Evolutionary conservation across 192 early-diverging fungal genomes (phyloP), one percentile per base, ranked within the genome.

Genomic region (Gamsiella multidivaricata): DNA sequence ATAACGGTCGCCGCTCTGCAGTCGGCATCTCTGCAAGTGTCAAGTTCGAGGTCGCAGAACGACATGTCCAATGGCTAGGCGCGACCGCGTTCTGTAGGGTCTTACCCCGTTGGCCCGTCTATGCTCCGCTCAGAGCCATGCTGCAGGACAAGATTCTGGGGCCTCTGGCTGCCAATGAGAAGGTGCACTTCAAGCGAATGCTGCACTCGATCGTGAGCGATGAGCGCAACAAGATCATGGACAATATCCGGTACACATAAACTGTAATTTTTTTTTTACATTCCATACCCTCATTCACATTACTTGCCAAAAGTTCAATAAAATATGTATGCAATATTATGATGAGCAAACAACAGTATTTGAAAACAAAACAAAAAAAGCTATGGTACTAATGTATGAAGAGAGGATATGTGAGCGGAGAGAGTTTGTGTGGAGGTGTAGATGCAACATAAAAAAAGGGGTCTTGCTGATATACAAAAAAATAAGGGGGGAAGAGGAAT

Each of bases 41-140:
- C 4, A 31, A 51, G 25, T 68, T 69, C 18, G 22, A 42, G 4
- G 42, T 78, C 9, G 32, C 60, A 14, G 74, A 78, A 29, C 42
- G 74, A 33, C 65, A 78, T 69, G 74, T 78, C 18, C 52, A 64
- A 42, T 78, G 74, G 74, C 14, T 78, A 29, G 74, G 74, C 1
- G 74, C 74, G 0, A 37, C n/a, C 1, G 74, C 74, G 5, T 78
- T 78, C 49, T 43, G 53, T 5, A 36, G 25, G n/a, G 67, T 53
- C 1, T 34, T 78, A 12, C 74, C 74, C 4, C 14, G 12, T 2
- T 10, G 58, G n/a, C 55, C 22, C 0, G n/a, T 76, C 1, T 64
- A 78, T 62, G 60, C 23, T 0, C 64, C 64, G 0, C 9, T 78
- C 15, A 34, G 29, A 6, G 20, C 8, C n/a, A 41, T 53, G 37